A percentile compares a stretch with the other conserved stretches of the same genome.
Evolutionary conservation across 2,329 filamentous ascomycete species (phyloP).

Genomic region (Colletotrichum orbiculare): DNA sequence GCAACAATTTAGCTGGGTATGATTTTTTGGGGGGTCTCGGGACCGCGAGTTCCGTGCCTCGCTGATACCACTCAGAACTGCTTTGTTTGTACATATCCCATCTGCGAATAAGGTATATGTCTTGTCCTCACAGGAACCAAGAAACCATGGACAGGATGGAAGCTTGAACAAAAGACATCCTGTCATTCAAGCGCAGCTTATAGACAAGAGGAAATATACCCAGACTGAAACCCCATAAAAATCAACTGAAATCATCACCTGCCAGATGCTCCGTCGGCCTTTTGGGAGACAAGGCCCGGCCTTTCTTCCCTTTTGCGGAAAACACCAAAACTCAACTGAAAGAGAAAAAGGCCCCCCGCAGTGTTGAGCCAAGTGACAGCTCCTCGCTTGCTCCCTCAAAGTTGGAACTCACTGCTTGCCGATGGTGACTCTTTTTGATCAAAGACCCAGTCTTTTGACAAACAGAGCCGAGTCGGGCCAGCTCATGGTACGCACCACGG

Average conservation of each 20-base stretch:
- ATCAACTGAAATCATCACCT: neutral
- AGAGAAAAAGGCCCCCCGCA: neutral
- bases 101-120: constrained; percentile 2
- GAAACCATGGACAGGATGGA: neutral
- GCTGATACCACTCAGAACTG: constrained; percentile 6
- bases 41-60: constrained; percentile 22
- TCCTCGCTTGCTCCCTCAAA: constrained; percentile 2
- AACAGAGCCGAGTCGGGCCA: constrained; percentile 17
- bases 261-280: constrained; percentile 8
- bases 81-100: constrained; percentile 32
- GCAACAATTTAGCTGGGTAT: too few species aligned
- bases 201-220: constrained; percentile 4
- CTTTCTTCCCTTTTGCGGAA: constrained; percentile 5
- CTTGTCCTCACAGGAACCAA: constrained; percentile 2
- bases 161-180: neutral
- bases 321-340: neutral
- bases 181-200: neutral
- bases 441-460: constrained; percentile 27
- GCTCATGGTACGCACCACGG: neutral
- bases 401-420: neutral
- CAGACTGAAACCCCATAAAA: neutral
- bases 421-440: constrained; percentile 17
- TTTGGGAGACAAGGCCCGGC: constrained; percentile 28
- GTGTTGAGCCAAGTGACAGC: neutral
- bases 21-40: too few species aligned